phyloP scores from a whole-genome alignment of 2,329 filamentous ascomycete species.

The Diaporthe caulivora region DNA sequence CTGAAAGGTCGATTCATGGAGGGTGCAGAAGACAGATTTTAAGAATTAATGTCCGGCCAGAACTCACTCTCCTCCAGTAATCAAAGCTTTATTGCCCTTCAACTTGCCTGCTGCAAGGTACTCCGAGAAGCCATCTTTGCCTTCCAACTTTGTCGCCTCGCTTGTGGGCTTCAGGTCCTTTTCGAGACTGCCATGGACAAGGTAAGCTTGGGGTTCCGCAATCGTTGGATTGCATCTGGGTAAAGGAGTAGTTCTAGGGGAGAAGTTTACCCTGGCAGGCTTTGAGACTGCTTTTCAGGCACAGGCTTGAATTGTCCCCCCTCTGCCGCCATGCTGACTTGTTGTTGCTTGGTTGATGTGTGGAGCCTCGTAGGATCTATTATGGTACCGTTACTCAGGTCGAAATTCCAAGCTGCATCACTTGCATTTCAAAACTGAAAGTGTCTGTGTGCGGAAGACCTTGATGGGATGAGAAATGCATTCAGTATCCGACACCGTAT shows the following conservation, averaged over 20 bases:
- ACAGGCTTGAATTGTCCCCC: slow-evolving; percentile 52
- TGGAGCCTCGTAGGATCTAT: no score
- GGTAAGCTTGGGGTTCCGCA: neutral
- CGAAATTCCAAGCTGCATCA: no score
- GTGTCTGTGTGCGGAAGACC: no score
- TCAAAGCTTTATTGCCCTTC: slow-evolving; percentile 62
- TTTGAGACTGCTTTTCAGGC: slow-evolving; percentile 8
- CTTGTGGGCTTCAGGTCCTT: slow-evolving; percentile 54
- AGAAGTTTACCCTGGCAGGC: neutral
- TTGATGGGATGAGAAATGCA: no score
- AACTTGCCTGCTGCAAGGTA: slow-evolving; percentile 61
- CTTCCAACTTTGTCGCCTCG: slow-evolving; percentile 56
- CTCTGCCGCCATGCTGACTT: slow-evolving; percentile 20
- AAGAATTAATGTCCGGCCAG: neutral
- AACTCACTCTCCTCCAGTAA: slow-evolving; percentile 68
- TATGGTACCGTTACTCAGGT: no score
- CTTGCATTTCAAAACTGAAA: no score
- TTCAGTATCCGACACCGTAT: no score
- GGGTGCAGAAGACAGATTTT: neutral
- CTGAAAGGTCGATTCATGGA: neutral
- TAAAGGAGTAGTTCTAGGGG: no score
- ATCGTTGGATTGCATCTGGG: neutral
- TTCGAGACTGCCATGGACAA: slow-evolving; percentile 48
- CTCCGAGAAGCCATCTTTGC: slow-evolving; percentile 52
- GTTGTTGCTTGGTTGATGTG: neutral